Evolutionary conservation across 164 flowering plant genomes (phyloP).

Genomic region (Litsea cubeba): DNA sequence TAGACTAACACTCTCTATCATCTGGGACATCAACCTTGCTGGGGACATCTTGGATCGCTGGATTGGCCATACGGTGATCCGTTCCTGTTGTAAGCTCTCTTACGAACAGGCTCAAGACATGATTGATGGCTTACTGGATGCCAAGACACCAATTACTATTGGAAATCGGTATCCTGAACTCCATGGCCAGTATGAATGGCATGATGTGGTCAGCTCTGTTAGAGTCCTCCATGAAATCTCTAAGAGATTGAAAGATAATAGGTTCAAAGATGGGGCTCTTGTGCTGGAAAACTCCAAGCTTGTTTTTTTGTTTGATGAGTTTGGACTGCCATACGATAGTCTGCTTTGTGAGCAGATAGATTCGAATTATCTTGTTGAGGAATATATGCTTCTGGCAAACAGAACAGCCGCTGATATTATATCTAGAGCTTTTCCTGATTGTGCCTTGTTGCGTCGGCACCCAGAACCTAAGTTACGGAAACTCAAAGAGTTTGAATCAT

Average conservation of each 20-base stretch:
- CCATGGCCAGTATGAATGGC: constrained; percentile 62
- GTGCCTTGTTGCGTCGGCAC: constrained; percentile 81
- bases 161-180: constrained; percentile 36
- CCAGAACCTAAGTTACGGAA: constrained; percentile 80
- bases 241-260: constrained; percentile 46
- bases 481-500: constrained; percentile 73
- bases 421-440: constrained; percentile 71
- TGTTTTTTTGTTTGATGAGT: constrained; percentile 57
- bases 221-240: constrained; percentile 56
- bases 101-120: constrained; percentile 79
- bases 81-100: constrained; percentile 91
- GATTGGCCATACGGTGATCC: constrained; percentile 86
- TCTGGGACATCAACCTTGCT: constrained; percentile 56
- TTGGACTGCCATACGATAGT: constrained; percentile 68
- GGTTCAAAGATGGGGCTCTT: constrained; percentile 70
- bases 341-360: constrained; percentile 37
- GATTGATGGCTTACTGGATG: constrained; percentile 46
- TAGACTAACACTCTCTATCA: constrained; percentile 74
- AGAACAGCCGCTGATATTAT: constrained; percentile 81
- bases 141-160: constrained; percentile 10
- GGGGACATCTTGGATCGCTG: constrained; percentile 69
- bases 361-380: constrained; percentile 80
- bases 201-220: constrained; percentile 56
- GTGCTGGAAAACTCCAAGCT: constrained; percentile 64
- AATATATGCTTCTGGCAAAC: constrained; percentile 94